Base-by-base conservation (phyloP, 2,329 filamentous ascomycete species). In the Botryotinia calthae region DNA sequence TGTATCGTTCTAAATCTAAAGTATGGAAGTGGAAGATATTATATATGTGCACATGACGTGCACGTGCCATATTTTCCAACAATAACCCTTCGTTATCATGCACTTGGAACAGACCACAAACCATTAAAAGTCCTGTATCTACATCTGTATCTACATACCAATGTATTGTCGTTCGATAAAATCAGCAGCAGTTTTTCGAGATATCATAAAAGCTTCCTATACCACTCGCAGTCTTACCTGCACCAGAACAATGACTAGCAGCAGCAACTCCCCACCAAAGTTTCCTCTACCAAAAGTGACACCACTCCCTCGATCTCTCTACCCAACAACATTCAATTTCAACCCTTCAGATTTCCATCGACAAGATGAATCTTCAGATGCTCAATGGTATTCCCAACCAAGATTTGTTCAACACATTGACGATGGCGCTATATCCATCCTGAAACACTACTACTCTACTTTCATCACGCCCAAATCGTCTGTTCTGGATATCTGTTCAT, bases 391-490 rank as follows among this genome's bases (percentile, higher is more conserved):
- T 37, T 73, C 74, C n/a, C 73, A 77, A 22, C 84, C 86, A 1
- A 82, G 85, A 25, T 85, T 87, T 74, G 85, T 87, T 1, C 86
- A 86, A 18, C 86, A 87, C 73, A 87, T 87, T 76, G 86, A 87
- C 75, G 84, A 86, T 59, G 80, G 82, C 8, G 85, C 85, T 0
- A 86, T 87, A 68, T 77, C 78, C 6, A 79, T 81, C 0, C 77
- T 88, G 2, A 79, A 81, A 37, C 74, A 78, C 3, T 87, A 88
- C 79, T 87, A 87, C 77, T 78, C 79, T n/a, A 75, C 75, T 0
- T 80, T 80, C 1, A 79, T 88, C 6, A 85, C 85, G 0, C 74
- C 74, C 6, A 79, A 77, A 63, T 83, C 85, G 1, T 78, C 77
- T 1, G 82, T 87, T 0, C 74, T 87, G 18, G 86, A 88, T 73